Evolutionary conservation across 2,329 filamentous ascomycete species (phyloP).

Genomic region (Cryphonectria naterciae): DNA sequence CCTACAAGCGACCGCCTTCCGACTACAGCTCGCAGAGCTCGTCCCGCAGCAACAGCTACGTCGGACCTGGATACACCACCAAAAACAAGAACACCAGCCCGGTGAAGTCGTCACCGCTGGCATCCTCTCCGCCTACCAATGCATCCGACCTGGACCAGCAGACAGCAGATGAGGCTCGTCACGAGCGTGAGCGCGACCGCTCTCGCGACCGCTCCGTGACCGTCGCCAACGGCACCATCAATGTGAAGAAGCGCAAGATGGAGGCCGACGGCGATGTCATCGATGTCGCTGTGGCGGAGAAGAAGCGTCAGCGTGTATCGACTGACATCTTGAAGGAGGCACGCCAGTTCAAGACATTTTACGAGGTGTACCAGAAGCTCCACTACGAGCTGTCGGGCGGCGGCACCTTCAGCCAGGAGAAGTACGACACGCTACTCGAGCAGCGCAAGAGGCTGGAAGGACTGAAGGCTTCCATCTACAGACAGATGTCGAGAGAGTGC

Average conservation of each 20-base stretch:
- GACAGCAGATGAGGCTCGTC: conserved; percentile 30
- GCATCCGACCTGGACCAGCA: conserved; percentile 63
- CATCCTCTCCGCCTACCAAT: conserved; percentile 68
- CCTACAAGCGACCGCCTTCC: conserved; percentile 36
- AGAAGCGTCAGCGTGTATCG: conserved; percentile 48
- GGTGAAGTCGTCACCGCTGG: conserved; percentile 66
- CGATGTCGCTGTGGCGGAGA: conserved; percentile 37
- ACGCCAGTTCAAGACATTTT: conserved; percentile 58
- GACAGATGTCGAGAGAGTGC: conserved; percentile 41
- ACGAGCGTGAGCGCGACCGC: conserved; percentile 30
- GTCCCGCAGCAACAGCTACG: conserved; percentile 39
- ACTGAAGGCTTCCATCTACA: conserved; percentile 65
- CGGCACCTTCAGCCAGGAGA: conserved; percentile 54
- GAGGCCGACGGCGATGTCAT: conserved; percentile 28
- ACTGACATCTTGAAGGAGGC: conserved; percentile 58
- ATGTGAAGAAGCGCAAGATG: conserved; percentile 35
- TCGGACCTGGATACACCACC: conserved; percentile 39
- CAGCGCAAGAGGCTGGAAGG: conserved; percentile 58
- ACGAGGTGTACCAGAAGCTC: conserved; percentile 60
- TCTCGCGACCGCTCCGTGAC: conserved; percentile 33
- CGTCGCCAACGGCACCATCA: conserved; percentile 33
- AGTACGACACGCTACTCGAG: conserved; percentile 54
- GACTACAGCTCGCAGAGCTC: conserved; percentile 53
- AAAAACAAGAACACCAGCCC: conserved; percentile 61
- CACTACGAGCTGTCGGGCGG: conserved; percentile 58